Evolutionary conservation across 495 filamentous ascomycete species (phyloP).

Genomic region (Penicillium goetzii): DNA sequence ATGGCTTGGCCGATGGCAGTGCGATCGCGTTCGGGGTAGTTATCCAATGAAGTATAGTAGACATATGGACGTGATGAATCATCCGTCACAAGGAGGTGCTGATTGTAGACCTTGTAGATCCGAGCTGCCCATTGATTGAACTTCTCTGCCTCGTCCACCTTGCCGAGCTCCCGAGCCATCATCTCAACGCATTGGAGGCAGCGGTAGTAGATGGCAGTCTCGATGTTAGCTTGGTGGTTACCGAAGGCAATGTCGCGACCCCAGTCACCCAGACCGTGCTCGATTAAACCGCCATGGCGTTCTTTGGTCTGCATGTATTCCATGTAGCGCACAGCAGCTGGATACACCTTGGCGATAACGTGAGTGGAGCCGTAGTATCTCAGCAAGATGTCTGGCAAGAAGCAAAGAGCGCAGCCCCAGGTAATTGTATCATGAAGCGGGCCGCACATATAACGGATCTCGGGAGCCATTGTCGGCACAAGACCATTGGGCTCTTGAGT

Average conservation of each 20-base stretch:
- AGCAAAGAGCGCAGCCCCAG: slow-evolving; percentile 35
- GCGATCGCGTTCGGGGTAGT: slow-evolving; percentile 27
- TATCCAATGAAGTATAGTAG: slow-evolving; percentile 35
- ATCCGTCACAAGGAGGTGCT: slow-evolving; percentile 31
- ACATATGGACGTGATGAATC: slow-evolving; percentile 21
- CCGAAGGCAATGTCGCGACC: slow-evolving; percentile 36
- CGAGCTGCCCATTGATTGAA: slow-evolving; percentile 28
- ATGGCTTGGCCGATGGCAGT: slow-evolving; percentile 32
- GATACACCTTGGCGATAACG: slow-evolving; percentile 28
- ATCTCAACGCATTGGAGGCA: slow-evolving; percentile 33
- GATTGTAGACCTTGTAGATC: slow-evolving; percentile 30
- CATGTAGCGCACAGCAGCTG: slow-evolving; percentile 34
- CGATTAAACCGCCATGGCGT: slow-evolving; percentile 32
- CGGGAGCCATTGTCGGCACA: slow-evolving; percentile 37
- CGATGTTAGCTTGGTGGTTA: slow-evolving; percentile 38
- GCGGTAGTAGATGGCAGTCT: slow-evolving; percentile 37
- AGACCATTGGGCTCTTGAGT: slow-evolving; percentile 33
- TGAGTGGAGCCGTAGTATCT: slow-evolving; percentile 35
- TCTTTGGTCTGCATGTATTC: slow-evolving; percentile 36
- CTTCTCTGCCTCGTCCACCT: slow-evolving; percentile 21
- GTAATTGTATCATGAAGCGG: slow-evolving; percentile 38
- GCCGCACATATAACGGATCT: slow-evolving; percentile 39
- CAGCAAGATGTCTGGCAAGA: slow-evolving; percentile 31
- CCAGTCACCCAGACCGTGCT: slow-evolving; percentile 38
- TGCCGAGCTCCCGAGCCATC: slow-evolving; percentile 33